Evolutionary conservation across 805 yeast genomes (phyloP).

Genomic region (Wickerhamiella spandovensis): DNA sequence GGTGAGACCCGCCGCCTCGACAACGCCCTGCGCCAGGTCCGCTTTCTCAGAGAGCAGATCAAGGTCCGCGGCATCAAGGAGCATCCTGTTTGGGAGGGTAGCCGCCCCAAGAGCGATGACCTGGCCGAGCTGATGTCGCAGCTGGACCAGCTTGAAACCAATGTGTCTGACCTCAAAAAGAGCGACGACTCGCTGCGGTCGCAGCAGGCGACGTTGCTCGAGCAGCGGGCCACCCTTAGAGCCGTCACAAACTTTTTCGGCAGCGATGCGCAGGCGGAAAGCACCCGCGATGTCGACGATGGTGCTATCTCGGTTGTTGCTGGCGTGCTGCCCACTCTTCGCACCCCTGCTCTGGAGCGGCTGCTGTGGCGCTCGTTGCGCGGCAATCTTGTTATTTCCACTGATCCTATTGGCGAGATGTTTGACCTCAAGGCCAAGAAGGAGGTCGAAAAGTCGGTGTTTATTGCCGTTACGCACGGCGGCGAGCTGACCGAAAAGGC

Average conservation of each 20-base stretch:
- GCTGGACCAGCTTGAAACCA: constrained; percentile 55
- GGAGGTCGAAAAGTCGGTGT: constrained; percentile 59
- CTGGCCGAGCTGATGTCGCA: constrained; percentile 59
- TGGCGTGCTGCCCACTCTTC: constrained; percentile 69
- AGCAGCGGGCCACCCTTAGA: constrained; percentile 49
- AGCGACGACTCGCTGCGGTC: constrained; percentile 51
- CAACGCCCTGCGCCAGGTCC: constrained; percentile 75
- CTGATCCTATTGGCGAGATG: constrained; percentile 57
- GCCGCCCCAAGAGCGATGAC: constrained; percentile 31
- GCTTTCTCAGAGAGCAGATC: constrained; percentile 27
- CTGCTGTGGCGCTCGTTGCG: constrained; percentile 87
- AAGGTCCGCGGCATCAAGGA: constrained; percentile 21
- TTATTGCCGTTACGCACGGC: constrained; percentile 90
- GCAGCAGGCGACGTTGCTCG: constrained; percentile 53
- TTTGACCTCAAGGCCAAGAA: constrained; percentile 47
- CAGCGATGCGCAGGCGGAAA: constrained; percentile 19
- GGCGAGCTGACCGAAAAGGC: constrained; percentile 55
- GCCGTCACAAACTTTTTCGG: constrained; percentile 34
- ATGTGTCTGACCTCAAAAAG: constrained; percentile 57
- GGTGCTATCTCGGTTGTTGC: constrained; percentile 37
- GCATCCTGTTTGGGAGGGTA: constrained; percentile 29
- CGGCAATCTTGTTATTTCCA: constrained; percentile 75
- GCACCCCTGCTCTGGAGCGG: constrained; percentile 58
- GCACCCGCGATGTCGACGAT: constrained; percentile 19
- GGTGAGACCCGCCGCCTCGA: constrained; percentile 74